Evolutionary conservation across 2,329 filamentous ascomycete species (phyloP).

Genomic region (Tolypocladium tropicale): DNA sequence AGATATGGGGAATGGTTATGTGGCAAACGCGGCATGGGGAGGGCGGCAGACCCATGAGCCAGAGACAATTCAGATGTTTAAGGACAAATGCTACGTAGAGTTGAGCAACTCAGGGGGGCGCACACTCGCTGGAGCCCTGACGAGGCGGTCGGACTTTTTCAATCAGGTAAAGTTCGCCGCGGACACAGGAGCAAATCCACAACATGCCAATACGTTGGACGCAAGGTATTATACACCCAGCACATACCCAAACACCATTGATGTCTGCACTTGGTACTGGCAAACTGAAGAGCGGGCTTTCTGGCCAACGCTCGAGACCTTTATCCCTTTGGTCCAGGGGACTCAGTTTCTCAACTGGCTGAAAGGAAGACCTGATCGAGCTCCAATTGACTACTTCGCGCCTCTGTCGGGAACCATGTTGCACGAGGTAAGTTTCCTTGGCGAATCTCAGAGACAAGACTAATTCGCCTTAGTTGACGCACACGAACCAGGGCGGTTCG

Average conservation of each 20-base stretch:
- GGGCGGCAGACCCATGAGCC: neutral
- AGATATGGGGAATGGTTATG: accelerated
- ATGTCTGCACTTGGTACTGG: neutral
- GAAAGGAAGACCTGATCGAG: too few relatives aligned
- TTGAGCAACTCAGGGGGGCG: neutral
- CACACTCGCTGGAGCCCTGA: neutral
- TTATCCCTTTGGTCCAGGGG: neutral
- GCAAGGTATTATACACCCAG: neutral
- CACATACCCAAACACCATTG: neutral
- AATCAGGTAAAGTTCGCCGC: neutral
- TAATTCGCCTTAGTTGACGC: neutral
- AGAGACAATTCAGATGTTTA: neutral
- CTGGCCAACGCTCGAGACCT: neutral
- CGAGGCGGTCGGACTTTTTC: neutral
- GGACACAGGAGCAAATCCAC: neutral
- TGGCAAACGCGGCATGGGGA: neutral
- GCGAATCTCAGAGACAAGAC: neutral
- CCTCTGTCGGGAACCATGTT: neutral
- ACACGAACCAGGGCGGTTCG: neutral
- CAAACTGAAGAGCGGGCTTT: accelerated
- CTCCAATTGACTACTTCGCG: neutral
- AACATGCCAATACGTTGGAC: neutral
- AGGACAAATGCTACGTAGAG: neutral
- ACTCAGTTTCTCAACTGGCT: neutral
- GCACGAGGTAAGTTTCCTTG: neutral